Percentiles rank a stretch among this genome's conserved stretches.
Conservation (phyloP, 2,329 filamentous ascomycete genomes). For the Neopestalotiopsis sp. region DNA sequence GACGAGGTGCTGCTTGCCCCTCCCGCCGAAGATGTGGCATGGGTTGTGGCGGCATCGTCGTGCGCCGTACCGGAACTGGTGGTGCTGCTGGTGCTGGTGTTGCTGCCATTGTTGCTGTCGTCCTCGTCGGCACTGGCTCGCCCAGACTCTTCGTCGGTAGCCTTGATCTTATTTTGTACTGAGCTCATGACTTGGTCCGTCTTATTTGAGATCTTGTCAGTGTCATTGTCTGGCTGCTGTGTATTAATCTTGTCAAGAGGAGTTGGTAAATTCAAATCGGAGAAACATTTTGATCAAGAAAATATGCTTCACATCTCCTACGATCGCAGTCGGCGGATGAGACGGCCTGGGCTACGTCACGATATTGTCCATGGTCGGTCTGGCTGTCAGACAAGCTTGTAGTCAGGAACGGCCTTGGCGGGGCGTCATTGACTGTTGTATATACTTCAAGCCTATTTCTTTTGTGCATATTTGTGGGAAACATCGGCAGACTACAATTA, state of each 20-base stretch:
- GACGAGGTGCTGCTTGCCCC: background rate
- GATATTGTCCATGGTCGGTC: background rate
- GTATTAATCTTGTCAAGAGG: background rate
- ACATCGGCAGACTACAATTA: background rate
- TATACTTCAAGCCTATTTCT: background rate
- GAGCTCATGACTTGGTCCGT: background rate
- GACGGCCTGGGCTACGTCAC: background rate
- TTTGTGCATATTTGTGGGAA: background rate
- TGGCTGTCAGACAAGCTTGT: background rate
- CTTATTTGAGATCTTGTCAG: too few species aligned
- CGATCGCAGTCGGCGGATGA: background rate
- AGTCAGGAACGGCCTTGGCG: background rate
- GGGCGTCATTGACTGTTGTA: background rate
- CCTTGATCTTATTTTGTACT: background rate
- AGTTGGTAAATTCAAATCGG: background rate
- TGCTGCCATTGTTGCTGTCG: background rate
- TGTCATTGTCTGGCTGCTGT: background rate
- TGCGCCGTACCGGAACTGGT: background rate
- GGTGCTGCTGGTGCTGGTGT: background rate
- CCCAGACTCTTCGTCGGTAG: background rate
- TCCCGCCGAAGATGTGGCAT: too few species aligned
- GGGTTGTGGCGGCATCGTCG: background rate
- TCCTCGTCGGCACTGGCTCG: background rate
- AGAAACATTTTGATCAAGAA: background rate
- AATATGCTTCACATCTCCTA: background rate